Conservation (phyloP, 306 rosid genomes). For the Pachyrhizus erosus region DNA sequence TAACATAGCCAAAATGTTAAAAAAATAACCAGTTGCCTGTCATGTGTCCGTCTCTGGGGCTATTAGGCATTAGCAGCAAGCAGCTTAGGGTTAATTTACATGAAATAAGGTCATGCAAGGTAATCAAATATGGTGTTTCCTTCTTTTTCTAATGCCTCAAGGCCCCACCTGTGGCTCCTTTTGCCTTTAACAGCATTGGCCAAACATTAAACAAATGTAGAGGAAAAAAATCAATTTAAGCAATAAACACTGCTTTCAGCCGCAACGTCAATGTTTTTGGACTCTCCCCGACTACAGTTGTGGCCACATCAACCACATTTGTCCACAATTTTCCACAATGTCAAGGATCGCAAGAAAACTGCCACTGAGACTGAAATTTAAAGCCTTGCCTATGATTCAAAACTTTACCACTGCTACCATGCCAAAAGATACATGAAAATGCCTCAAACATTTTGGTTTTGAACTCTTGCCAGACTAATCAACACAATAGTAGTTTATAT, state of each 20-base stretch:
- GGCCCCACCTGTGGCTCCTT: neutral
- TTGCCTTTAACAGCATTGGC: slow-evolving; percentile 3
- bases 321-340: neutral
- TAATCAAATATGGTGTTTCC: slow-evolving; percentile 19
- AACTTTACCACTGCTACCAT: slow-evolving; percentile 29
- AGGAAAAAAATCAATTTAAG: slow-evolving; percentile 17
- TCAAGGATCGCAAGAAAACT: neutral
- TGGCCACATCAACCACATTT: neutral
- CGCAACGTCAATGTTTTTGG: neutral
- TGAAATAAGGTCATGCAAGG: neutral
- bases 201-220: slow-evolving; percentile 31
- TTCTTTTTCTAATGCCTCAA: slow-evolving; percentile 7
- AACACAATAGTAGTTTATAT: slow-evolving; percentile 5
- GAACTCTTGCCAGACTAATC: slow-evolving; percentile 22
- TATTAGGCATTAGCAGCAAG: neutral
- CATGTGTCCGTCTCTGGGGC: neutral
- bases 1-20: neutral
- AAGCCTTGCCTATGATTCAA: slow-evolving; percentile 6
- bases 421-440: slow-evolving; percentile 21
- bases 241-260: neutral
- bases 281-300: neutral
- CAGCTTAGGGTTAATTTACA: neutral
- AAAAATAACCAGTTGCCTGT: neutral
- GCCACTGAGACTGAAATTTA: neutral
- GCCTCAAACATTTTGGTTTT: neutral